Percentiles rank a stretch among this genome's conserved stretches.
Conservation (phyloP, 1,139 yeast genomes). For the Lodderomyces beijingensis region DNA sequence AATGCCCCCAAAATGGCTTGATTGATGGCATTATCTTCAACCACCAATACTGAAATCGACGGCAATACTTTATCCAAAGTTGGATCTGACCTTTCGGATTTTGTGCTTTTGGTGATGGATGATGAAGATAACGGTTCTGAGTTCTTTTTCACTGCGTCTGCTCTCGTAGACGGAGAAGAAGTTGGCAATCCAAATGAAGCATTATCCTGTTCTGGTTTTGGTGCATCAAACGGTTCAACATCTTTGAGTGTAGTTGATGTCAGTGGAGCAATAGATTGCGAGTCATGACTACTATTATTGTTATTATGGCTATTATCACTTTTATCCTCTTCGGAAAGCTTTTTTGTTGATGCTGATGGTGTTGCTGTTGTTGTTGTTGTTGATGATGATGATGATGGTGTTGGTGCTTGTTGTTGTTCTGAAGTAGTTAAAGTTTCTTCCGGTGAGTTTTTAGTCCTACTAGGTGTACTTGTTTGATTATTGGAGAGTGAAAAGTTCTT, state of each 20-base stretch:
- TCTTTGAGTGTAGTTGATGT: background rate
- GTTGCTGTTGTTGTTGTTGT: slow-evolving; percentile 1
- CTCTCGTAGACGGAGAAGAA: slow-evolving; percentile 2
- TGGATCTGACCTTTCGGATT: slow-evolving; percentile 11
- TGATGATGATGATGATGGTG: slow-evolving; percentile 3
- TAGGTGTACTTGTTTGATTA: background rate
- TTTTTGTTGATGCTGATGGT: background rate
- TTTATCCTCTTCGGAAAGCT: too few relatives aligned
- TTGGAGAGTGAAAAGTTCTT: slow-evolving; percentile 36
- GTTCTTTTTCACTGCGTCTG: background rate
- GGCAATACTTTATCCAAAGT: slow-evolving; percentile 57
- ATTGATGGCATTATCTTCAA: slow-evolving; percentile 93
- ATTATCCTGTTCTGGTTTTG: background rate
- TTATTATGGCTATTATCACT: too few relatives aligned
- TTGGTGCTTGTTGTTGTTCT: slow-evolving; percentile 2
- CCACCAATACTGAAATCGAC: slow-evolving; percentile 84
- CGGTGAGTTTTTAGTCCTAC: background rate
- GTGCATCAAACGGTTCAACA: background rate
- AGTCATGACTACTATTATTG: too few relatives aligned
- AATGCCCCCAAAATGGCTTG: slow-evolving; percentile 93
- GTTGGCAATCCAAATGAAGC: slow-evolving; percentile 1
- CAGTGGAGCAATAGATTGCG: too few relatives aligned
- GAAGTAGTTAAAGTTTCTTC: background rate
- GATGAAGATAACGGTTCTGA: background rate
- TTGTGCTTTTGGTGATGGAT: too few relatives aligned